Base-by-base conservation (phyloP, 768 basidiomycete genomes). In the Galerina sulciceps region DNA sequence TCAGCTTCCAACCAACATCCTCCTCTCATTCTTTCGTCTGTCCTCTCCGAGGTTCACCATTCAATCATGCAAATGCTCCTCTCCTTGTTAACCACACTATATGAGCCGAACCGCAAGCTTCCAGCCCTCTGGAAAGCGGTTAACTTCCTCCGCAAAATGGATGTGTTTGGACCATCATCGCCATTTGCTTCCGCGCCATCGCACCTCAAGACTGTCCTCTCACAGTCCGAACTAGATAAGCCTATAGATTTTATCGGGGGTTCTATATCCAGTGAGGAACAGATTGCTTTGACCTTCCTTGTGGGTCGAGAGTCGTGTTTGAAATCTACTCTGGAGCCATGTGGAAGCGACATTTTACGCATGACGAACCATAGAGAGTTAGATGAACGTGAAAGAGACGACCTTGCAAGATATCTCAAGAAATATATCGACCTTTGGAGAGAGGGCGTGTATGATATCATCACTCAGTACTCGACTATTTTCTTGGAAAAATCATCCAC, bases 81-180 rank as follows among this genome's bases (percentile, higher is more conserved):
- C 9, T 89, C 94, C 49, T 85, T 98, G 13, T 78, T 98, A 10
- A 79, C 80, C 43, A 86, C 90, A 2, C 79, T 97, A 3, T 85
- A 92, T 60, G 95, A 92, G 63, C 91, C 91, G 0, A 87, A 88
- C 55, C 76, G 82, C 58, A 96, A 96, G 71, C 82, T 96, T 0
- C 96, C 95, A 11, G 87, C 88, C 0, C 80, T 96, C 22, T 94
- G 93, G 86, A 96, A 95, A 71, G 87, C 94, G 2, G 86, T 95
- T 41, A 89, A 86, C 54, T 96, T 94, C 73, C 80, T 98, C 23
- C 83, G 94, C 23, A 86, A 88, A 66, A 91, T 96, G 89, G 85
- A 85, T 45, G 86, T 85, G 9, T 82, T 91, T 67, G 67, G 72
- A 36, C 64, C 70, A 6, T 65, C 68, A 41, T 71, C 71, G 31